Base-by-base conservation (phyloP, 2,329 filamentous ascomycete genomes). In the Colletotrichum higginsianum region DNA sequence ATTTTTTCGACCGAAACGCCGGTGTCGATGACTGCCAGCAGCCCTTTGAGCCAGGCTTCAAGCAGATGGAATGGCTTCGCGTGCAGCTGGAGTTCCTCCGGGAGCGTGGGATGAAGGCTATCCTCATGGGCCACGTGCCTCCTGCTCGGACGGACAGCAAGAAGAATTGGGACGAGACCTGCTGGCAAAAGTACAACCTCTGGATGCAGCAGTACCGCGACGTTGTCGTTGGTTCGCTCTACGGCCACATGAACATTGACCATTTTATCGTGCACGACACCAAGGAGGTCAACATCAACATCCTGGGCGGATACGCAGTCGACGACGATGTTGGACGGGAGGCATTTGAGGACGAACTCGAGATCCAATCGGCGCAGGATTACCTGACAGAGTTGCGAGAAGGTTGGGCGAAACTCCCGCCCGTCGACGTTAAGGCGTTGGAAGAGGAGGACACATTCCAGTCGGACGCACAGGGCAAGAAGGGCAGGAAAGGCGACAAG, bases 161-260 rank as follows among this genome's bases (percentile, higher is more conserved):
- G 85, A 89, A 90, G 77, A 91, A 90, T 73, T 99, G 96, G 96
- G 95, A 98, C 75, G 96, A 98, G 85, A 95, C 93, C 0, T 99
- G 96, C 83, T 99, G 96, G 95, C 96, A 98, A 80, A 98, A 97
- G 80, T 99, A 98, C 82, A 93, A 94, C 0, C 84, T 98, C 4
- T 98, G 95, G 94, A 84, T 96, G 77, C 89, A 91, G 75, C 94
- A 97, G 80, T 99, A 95, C 81, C 93, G 96, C 44, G 96, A 99
- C 80, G 92, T 99, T 47, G 87, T 99, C 23, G 87, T 95, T 23
- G 91, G 89, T 15, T 91, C 90, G 35, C 79, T 97, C 7, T 99
- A 93, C 78, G 96, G 96, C 1, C 96, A 99, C 80, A 98, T 99
- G 96, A 99, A 99, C 78, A 93, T 98, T 75, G 96, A 99, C 77